phyloP scores from a whole-genome alignment of 2,329 filamentous ascomycete genomes.

The Raffaelea ambrosiae region DNA sequence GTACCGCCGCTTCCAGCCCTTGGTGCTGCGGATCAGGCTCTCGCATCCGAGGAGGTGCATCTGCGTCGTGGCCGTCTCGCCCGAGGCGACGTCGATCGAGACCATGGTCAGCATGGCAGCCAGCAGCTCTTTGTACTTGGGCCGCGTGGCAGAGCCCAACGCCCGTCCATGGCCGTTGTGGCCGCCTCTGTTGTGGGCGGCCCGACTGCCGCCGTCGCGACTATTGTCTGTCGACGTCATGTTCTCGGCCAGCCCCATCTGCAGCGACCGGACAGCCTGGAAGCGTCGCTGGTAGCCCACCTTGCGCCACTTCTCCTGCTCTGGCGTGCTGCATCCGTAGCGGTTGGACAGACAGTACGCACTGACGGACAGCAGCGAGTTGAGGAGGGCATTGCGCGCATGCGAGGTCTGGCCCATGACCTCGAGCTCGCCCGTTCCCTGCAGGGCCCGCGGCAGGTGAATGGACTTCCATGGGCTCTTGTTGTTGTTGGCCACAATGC shows the following conservation, averaged over 20 bases:
- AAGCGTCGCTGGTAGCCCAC: too few relatives aligned
- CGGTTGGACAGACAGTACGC: background rate
- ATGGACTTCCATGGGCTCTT: constrained; percentile 3
- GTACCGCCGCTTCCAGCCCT: background rate
- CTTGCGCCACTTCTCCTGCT: background rate
- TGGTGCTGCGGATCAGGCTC: too few relatives aligned
- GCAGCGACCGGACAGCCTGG: too few relatives aligned
- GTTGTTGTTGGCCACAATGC: background rate
- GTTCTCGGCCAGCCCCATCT: background rate
- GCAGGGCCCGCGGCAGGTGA: constrained; percentile 2
- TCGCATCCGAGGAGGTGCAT: too few relatives aligned
- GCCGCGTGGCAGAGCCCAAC: background rate
- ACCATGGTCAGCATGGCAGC: background rate
- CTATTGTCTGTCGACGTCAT: background rate
- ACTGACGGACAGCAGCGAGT: constrained; percentile 1
- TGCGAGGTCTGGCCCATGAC: background rate
- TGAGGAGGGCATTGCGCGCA: background rate
- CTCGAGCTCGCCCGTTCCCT: background rate
- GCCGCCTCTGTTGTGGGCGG: background rate
- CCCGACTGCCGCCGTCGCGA: too few relatives aligned
- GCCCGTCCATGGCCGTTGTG: too few relatives aligned
- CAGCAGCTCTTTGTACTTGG: constrained; percentile 3
- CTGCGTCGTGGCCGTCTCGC: too few relatives aligned
- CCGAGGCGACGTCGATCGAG: background rate
- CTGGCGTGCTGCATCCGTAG: too few relatives aligned